These are phyloP conservation scores for Escallonia herrerae DNA, from an alignment of 129 eudicot species.

Conservation along the genomic window DNA sequence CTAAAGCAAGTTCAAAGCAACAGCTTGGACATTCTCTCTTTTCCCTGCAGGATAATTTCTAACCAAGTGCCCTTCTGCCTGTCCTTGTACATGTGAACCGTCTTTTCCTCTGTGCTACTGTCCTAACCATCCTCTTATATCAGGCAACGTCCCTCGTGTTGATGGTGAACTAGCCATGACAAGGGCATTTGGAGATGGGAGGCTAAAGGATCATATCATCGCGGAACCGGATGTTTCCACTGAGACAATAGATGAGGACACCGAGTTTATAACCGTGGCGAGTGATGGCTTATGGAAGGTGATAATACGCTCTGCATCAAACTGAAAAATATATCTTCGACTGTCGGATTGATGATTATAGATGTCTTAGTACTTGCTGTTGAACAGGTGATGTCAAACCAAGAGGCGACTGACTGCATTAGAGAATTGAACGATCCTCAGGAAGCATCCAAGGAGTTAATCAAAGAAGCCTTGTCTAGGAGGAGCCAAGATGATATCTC, in stretches of 20 bases:
- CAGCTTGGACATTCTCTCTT: too few relatives aligned
- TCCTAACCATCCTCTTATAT: neutral
- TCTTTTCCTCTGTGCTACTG: neutral
- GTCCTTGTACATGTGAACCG: too few relatives aligned
- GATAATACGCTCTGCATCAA: too few relatives aligned
- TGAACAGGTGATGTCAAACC: conserved; percentile 34
- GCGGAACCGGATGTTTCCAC: conserved; percentile 23
- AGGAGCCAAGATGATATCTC: conserved; percentile 31
- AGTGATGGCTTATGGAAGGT: conserved; percentile 54
- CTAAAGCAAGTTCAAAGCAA: neutral
- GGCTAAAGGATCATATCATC: conserved; percentile 34
- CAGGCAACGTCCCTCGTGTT: conserved; percentile 41
- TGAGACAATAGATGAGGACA: conserved; percentile 25
- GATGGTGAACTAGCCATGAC: conserved; percentile 49
- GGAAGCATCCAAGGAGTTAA: conserved; percentile 22
- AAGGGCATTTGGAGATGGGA: conserved; percentile 48
- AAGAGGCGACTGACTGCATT: conserved; percentile 32
- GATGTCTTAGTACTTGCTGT: neutral
- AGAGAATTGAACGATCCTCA: conserved; percentile 10
- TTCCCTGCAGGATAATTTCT: too few relatives aligned
- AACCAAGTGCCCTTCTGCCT: too few relatives aligned
- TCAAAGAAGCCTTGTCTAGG: conserved; percentile 23
- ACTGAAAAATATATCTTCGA: too few relatives aligned
- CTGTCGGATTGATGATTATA: too few relatives aligned
- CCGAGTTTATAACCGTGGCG: conserved; percentile 28